Evolutionary conservation across 2,329 filamentous ascomycete genomes (phyloP).

Genomic region (Neonectria faginata): DNA sequence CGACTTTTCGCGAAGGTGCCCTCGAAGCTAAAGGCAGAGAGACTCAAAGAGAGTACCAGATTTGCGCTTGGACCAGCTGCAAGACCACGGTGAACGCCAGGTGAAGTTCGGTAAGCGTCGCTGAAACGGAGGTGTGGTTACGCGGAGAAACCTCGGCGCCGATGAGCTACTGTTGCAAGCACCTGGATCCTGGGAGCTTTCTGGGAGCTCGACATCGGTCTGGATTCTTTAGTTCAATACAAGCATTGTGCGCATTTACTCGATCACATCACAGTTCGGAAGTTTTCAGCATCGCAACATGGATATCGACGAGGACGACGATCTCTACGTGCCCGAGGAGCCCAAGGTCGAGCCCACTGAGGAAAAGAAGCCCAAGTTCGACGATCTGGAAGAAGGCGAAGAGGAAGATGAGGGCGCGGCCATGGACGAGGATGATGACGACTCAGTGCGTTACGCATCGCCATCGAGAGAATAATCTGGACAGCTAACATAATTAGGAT

Average conservation of each 20-base stretch:
- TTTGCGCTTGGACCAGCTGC: slow-evolving; percentile 38
- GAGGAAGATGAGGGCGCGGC: slow-evolving; percentile 71
- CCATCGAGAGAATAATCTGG: not conserved
- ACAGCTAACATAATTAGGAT: slow-evolving; percentile 57
- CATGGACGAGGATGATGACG: slow-evolving; percentile 70
- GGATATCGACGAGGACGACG: slow-evolving; percentile 76
- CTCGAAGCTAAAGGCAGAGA: slow-evolving; percentile 27
- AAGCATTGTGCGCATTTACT: not conserved
- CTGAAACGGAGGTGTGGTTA: slow-evolving; percentile 17
- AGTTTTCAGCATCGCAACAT: slow-evolving; percentile 54
- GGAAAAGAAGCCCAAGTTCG: slow-evolving; percentile 54
- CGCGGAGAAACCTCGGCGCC: slow-evolving; percentile 48
- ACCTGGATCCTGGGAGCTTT: slow-evolving; percentile 19
- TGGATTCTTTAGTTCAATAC: slow-evolving; percentile 27
- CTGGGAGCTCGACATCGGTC: slow-evolving; percentile 28
- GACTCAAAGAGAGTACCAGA: slow-evolving; percentile 14
- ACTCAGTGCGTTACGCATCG: slow-evolving; percentile 47
- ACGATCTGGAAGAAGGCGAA: slow-evolving; percentile 73
- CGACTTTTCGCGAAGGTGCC: slow-evolving; percentile 41
- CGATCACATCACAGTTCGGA: not conserved
- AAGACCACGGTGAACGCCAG: slow-evolving; percentile 29
- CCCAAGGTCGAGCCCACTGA: slow-evolving; percentile 53
- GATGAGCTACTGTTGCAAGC: slow-evolving; percentile 32
- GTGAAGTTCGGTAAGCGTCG: slow-evolving; percentile 33
- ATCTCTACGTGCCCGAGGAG: slow-evolving; percentile 74